Evolutionary conservation across 306 rosid genomes (phyloP), one percentile per base, ranked within the genome.

Genomic region (Prunus dulcis): DNA sequence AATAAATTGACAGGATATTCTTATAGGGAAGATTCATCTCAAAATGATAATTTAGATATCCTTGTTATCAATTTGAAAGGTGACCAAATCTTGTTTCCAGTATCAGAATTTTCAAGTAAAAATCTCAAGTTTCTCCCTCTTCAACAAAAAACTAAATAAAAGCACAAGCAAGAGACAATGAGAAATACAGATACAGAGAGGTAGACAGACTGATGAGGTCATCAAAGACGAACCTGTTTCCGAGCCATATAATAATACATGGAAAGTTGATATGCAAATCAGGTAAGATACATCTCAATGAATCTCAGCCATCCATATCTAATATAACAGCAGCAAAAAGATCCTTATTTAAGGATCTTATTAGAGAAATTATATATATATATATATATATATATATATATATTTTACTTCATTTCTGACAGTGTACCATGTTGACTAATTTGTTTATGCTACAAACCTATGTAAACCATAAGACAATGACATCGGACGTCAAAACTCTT

Each of bases 401-500:
- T 67, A 23, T 67, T 30, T 2, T 12, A 22, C 9, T 64, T 65
- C n/a, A 53, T 20, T 7, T 17, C 8, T 20, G 30, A 58, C n/a
- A 8, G 14, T 11, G 25, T 22, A 76, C 73, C 17, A 65, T 3
- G 32, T 75, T 1, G 12, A 64, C 34, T 19, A 25, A 34, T 8
- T 56, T 27, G 34, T 25, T 60, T 13, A 60, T 12, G 17, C 14
- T 56, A 56, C 74, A 1, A 49, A 77, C 34, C 75, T 58, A 23
- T 25, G 47, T 20, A 34, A 52, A 77, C 13, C 9, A 49, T 47
- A 61, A 66, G 38, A 30, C 56, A 46, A 41, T 3, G 6, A 43
- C 64, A 66, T 22, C 12, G 18, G 79, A 74, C 56, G 76, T 19
- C 22, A 47, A 71, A 18, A 14, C 22, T 50, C 46, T n/a, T 62